Evolutionary conservation across 1,284 basidiomycete species (phyloP).

Genomic region (Heterobasidion occidentale): DNA sequence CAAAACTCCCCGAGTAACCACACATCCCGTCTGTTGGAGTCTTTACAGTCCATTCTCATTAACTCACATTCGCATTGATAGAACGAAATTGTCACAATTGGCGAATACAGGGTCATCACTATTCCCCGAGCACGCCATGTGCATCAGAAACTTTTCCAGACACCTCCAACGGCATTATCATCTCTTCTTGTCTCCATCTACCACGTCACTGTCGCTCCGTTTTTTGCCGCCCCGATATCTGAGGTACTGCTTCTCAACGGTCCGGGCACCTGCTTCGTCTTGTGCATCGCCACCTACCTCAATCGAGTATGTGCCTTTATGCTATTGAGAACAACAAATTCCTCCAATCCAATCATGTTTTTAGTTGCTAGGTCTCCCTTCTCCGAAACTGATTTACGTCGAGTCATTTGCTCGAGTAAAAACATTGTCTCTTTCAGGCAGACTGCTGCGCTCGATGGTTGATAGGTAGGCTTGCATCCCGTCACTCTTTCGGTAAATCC

Average conservation of each 20-base stretch:
- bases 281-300: slow-evolving; percentile 69
- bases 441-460: slow-evolving; percentile 71
- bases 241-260: slow-evolving; percentile 90
- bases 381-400: slow-evolving; percentile 80
- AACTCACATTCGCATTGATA: slow-evolving; percentile 3
- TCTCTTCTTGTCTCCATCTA: slow-evolving; percentile 57
- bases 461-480: slow-evolving; percentile 51
- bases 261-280: slow-evolving; percentile 87
- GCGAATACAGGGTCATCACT: slow-evolving; percentile 43
- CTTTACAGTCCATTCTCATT: neutral
- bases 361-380: slow-evolving; percentile 69
- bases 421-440: slow-evolving; percentile 80
- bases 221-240: slow-evolving; percentile 15
- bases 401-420: slow-evolving; percentile 92
- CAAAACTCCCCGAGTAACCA: slow-evolving; percentile 18
- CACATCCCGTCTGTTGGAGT: slow-evolving; percentile 14
- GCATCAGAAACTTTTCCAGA: slow-evolving; percentile 69
- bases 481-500: neutral
- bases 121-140: slow-evolving; percentile 85
- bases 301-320: slow-evolving; percentile 54
- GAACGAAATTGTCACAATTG: slow-evolving; percentile 8
- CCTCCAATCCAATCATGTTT: neutral
- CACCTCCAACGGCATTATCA: slow-evolving; percentile 51
- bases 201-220: slow-evolving; percentile 46
- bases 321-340: neutral